Base-by-base conservation (phyloP, 345 rosid species). In the Salix exigua region DNA sequence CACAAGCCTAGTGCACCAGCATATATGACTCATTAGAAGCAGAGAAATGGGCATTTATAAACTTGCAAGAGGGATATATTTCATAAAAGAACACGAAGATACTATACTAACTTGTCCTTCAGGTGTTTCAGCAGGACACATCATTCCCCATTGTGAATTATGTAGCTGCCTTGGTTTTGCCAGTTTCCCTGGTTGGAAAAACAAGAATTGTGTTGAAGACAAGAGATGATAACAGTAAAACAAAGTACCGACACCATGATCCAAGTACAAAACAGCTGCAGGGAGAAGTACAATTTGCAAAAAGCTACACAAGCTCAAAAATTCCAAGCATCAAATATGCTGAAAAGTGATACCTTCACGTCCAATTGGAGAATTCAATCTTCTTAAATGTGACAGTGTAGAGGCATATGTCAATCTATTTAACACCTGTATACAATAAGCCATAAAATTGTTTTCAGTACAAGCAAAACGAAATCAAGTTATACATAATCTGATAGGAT, bases 51-150 rank as follows among this genome's bases (percentile, higher is more conserved):
- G 14, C 9, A 50, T 58, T 9, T 19, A n/a, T 19, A 28, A 26
- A 17, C 21, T 8, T 66, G 9, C 40, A 66, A 11, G 69, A 66
- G 8, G 68, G 18, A 2, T 2, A 19, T 5, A 7, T 19, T 38
- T 73, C 25, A 71, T 58, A 18, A 31, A 21, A 46, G 23, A n/a
- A 33, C 21, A 44, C 58, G 61, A 23, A 42, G 19, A 25, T 19
- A 58, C 12, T 4, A 38, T 13, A 84, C 84, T 85, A 80, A 96
- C 98, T 88, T 96, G 99, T 81, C 99, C 99, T 89, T 96, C 99
- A 70, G 99, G 99, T 78, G 99, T 96, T 84, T 93, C 99, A 77
- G 99, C 98, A 28, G 99, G 99, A 83, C 99, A 96, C 99, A 96
- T 96, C 98, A 96, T 96, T 79, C 98, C 99, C 99, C 99, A 96